These are phyloP conservation scores for Sporothrix brasiliensis DNA, from an alignment of 2,329 filamentous ascomycete species.

Conservation along the genomic window DNA sequence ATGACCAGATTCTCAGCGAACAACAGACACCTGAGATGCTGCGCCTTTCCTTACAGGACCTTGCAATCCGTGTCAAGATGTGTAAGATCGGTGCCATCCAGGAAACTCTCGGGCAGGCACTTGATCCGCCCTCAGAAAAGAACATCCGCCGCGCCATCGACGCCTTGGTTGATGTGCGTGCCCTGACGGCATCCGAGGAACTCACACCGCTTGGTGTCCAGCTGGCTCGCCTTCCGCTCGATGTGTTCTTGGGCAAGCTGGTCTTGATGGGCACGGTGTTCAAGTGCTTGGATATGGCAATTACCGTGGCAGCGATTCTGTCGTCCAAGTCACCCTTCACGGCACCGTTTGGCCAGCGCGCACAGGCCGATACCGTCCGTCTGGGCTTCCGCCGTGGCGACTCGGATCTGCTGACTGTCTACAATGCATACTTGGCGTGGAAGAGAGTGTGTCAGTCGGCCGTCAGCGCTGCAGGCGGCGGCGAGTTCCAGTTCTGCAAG, in stretches of 20 bases:
- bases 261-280: slow-evolving; percentile 85
- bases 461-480: slow-evolving; percentile 53
- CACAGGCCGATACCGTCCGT: slow-evolving; percentile 78
- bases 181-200: slow-evolving; percentile 77
- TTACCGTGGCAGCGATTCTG: slow-evolving; percentile 89
- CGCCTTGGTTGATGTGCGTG: slow-evolving; percentile 88
- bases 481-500: slow-evolving; percentile 87
- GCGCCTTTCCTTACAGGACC: slow-evolving; percentile 86
- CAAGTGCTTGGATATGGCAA: slow-evolving; percentile 84
- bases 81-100: slow-evolving; percentile 95
- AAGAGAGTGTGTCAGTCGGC: slow-evolving; percentile 75
- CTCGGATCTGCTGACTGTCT: slow-evolving; percentile 88
- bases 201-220: slow-evolving; percentile 85
- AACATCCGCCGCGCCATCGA: slow-evolving; percentile 94
- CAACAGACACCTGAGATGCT: slow-evolving; percentile 98
- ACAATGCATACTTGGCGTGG: slow-evolving; percentile 92
- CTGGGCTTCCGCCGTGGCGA: slow-evolving; percentile 80
- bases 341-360: slow-evolving; percentile 78
- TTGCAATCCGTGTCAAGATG: slow-evolving; percentile 95
- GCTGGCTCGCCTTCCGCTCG: slow-evolving; percentile 83
- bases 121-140: slow-evolving; percentile 87
- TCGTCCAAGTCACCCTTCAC: slow-evolving; percentile 95
- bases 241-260: slow-evolving; percentile 93
- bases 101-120: slow-evolving; percentile 79
- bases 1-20: slow-evolving; percentile 82